phyloP scores from a whole-genome alignment of 1,284 basidiomycete species.

The Phellopilus nigrolimitatus region DNA sequence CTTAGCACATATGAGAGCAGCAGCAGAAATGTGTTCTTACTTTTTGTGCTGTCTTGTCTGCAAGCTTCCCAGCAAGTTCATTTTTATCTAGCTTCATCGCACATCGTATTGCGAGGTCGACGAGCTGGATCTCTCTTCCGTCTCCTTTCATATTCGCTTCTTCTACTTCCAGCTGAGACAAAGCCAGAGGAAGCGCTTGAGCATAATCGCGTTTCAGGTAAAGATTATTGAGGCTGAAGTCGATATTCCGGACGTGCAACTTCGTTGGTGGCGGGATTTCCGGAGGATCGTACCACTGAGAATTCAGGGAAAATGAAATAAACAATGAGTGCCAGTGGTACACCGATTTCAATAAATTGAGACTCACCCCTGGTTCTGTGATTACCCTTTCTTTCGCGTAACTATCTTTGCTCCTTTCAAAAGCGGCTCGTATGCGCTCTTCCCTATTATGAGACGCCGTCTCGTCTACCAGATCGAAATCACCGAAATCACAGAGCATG shows the following conservation, averaged over 20 bases:
- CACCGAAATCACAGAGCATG: conserved; percentile 15
- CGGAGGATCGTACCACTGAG: conserved; percentile 15
- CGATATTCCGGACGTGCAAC: conserved; percentile 13
- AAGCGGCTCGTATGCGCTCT: conserved; percentile 13
- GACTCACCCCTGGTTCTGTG: conserved; percentile 14
- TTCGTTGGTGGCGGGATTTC: conserved; percentile 4
- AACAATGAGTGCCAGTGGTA: too few relatives aligned
- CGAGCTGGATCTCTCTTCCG: conserved; percentile 10
- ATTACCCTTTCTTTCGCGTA: conserved; percentile 11
- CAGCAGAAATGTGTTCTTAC: too few relatives aligned
- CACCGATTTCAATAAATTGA: too few relatives aligned
- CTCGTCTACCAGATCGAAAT: conserved; percentile 8
- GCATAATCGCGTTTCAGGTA: conserved; percentile 13
- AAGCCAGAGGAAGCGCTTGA: conserved; percentile 5
- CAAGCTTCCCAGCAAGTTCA: conserved; percentile 5
- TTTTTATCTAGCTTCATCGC: conserved; percentile 7
- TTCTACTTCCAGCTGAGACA: conserved; percentile 11
- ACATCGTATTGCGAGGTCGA: conserved; percentile 16
- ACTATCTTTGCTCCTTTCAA: conserved; percentile 15
- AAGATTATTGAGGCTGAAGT: conserved; percentile 16
- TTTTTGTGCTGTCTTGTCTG: conserved; percentile 13
- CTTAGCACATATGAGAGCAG: not conserved
- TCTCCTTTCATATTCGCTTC: conserved; percentile 9
- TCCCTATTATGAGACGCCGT: conserved; percentile 3
- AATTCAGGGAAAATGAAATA: too few relatives aligned